Conservation (phyloP, 140 eudicot genomes). For the Senecio squalidus region DNA sequence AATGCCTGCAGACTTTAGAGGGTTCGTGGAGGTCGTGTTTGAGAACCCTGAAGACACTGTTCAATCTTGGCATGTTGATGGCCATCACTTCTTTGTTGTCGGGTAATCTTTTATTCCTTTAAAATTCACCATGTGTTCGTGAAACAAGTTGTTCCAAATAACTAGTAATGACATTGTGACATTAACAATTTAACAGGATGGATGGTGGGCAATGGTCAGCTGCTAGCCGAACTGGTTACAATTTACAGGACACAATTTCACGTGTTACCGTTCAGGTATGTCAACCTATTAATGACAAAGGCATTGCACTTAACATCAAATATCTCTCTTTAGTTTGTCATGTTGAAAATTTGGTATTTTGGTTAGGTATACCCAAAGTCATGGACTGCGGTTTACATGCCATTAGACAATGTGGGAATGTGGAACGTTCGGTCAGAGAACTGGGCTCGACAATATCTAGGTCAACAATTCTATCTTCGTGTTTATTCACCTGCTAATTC, state of each 20-base stretch:
- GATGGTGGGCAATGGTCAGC: constrained; percentile 76
- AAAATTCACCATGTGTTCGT: not conserved
- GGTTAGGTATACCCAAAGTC: constrained; percentile 55
- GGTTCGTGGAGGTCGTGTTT: constrained; percentile 53
- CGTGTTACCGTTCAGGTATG: constrained; percentile 71
- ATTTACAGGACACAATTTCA: constrained; percentile 58
- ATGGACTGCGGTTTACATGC: constrained; percentile 62
- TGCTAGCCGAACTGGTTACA: constrained; percentile 61
- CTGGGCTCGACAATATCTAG: too few relatives aligned
- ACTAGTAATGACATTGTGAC: not conserved
- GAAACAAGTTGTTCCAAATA: not conserved
- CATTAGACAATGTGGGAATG: constrained; percentile 73
- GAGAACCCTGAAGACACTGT: constrained; percentile 51
- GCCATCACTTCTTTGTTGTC: constrained; percentile 64
- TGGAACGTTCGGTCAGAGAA: too few relatives aligned
- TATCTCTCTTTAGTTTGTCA: too few relatives aligned
- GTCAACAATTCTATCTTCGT: too few relatives aligned
- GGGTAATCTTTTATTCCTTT: constrained; percentile 32
- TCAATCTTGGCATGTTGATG: constrained; percentile 66
- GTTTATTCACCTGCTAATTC: constrained; percentile 72
- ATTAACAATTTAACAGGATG: constrained; percentile 35
- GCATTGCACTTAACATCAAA: too few relatives aligned
- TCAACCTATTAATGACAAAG: too few relatives aligned
- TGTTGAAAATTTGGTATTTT: not conserved
- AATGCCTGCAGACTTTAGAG: constrained; percentile 66